Conservation (phyloP, 2,329 filamentous ascomycete genomes). For the Camptophora hylomeconis region DNA sequence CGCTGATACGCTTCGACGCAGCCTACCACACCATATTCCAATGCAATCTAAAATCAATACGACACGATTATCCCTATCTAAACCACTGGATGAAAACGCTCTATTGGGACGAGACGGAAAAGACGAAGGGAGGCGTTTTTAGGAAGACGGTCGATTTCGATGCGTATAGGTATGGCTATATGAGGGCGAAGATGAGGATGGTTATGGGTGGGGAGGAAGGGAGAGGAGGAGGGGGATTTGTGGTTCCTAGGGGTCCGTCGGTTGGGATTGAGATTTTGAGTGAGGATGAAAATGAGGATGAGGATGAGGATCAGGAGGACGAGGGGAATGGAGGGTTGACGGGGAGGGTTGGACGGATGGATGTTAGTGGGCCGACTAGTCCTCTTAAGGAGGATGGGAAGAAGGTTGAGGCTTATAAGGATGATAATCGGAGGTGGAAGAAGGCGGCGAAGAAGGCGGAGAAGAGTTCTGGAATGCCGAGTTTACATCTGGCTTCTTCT, state of each 20-base stretch:
- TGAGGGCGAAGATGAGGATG: slow-evolving; percentile 10
- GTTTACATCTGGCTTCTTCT: slow-evolving; percentile 15
- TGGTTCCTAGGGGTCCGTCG: slow-evolving; percentile 14
- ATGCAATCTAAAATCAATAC: slow-evolving; percentile 51
- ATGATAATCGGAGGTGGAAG: slow-evolving; percentile 18
- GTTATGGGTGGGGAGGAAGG: slow-evolving; percentile 5
- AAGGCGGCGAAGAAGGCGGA: slow-evolving; percentile 19
- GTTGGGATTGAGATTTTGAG: no score
- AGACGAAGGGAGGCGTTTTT: slow-evolving; percentile 30
- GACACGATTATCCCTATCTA: slow-evolving; percentile 43
- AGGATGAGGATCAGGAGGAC: no score
- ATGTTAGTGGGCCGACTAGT: no score
- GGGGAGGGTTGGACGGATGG: no score
- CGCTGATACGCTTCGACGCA: slow-evolving; percentile 53
- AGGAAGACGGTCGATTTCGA: slow-evolving; percentile 32
- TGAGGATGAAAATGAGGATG: no score
- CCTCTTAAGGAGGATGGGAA: no score
- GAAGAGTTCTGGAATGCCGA: slow-evolving; percentile 15
- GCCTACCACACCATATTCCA: slow-evolving; percentile 77
- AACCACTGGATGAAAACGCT: slow-evolving; percentile 34
- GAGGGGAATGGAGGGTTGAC: no score
- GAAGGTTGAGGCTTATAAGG: no score
- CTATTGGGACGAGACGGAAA: slow-evolving; percentile 32
- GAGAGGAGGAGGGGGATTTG: slow-evolving; percentile 7
- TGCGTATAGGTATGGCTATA: slow-evolving; percentile 18